phyloP scores from a whole-genome alignment of 306 rosid genomes.

The Cucumis hystrix region DNA sequence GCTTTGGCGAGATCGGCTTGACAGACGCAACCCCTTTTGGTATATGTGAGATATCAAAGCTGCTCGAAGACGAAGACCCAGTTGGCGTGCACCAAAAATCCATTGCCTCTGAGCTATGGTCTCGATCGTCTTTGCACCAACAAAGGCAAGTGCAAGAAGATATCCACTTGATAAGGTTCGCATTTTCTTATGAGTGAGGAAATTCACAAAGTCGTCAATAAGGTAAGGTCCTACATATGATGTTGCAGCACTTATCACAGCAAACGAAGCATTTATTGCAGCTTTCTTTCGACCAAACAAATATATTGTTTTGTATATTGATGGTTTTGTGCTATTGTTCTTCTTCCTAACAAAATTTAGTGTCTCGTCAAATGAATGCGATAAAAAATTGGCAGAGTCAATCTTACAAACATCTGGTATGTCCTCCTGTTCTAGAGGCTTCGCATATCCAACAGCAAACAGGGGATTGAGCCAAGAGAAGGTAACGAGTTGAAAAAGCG shows the following conservation, averaged over 20 bases:
- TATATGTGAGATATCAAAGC: slow-evolving; percentile 59
- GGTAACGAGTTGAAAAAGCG: slow-evolving; percentile 30
- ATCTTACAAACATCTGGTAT: slow-evolving; percentile 51
- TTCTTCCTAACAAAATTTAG: slow-evolving; percentile 41
- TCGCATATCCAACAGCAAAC: slow-evolving; percentile 50
- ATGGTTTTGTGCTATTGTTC: slow-evolving; percentile 38
- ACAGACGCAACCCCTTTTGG: slow-evolving; percentile 56
- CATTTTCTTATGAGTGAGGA: slow-evolving; percentile 31
- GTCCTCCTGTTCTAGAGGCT: slow-evolving; percentile 47
- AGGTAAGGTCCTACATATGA: slow-evolving; percentile 92
- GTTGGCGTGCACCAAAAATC: slow-evolving; percentile 75
- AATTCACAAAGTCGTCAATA: slow-evolving; percentile 59
- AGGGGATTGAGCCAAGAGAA: slow-evolving; percentile 90
- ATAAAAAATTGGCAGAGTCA: slow-evolving; percentile 54
- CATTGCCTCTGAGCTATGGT: slow-evolving; percentile 74
- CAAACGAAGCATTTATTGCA: slow-evolving; percentile 50
- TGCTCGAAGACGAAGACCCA: slow-evolving; percentile 72
- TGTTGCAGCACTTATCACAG: slow-evolving; percentile 47
- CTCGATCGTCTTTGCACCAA: slow-evolving; percentile 67
- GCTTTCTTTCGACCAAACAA: slow-evolving; percentile 59
- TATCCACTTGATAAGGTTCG: slow-evolving; percentile 43
- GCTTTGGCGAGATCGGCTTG: slow-evolving; percentile 60
- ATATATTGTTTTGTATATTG: slow-evolving; percentile 52
- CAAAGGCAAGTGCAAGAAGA: slow-evolving; percentile 52
- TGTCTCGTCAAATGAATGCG: slow-evolving; percentile 31